Percentiles rank a stretch among this genome's conserved stretches.
These are phyloP conservation scores for Sclerotinia minor DNA, from an alignment of 2,329 filamentous ascomycete genomes.

Conservation along the genomic window DNA sequence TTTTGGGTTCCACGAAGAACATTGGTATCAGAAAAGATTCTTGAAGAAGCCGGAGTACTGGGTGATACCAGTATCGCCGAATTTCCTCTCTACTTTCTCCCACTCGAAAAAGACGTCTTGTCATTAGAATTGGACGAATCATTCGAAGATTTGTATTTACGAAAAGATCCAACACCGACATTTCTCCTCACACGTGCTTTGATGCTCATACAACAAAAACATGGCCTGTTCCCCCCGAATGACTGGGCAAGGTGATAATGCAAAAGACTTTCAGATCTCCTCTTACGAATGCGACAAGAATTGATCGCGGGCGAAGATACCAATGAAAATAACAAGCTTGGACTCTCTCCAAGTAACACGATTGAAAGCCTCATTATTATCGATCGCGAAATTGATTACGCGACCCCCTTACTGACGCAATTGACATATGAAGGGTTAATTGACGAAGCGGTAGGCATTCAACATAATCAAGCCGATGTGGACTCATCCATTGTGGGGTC, in stretches of 20 bases:
- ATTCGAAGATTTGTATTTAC: conserved; percentile 83
- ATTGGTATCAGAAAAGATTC: conserved; percentile 82
- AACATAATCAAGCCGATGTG: conserved; percentile 89
- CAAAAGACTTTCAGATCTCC: conserved; percentile 83
- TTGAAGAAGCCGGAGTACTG: conserved; percentile 90
- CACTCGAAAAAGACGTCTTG: conserved; percentile 85
- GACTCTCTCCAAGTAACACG: conserved; percentile 79
- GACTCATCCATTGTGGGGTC: conserved; percentile 85
- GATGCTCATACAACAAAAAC: conserved; percentile 88
- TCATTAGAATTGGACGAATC: conserved; percentile 87
- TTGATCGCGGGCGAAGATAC: conserved; percentile 76
- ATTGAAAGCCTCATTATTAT: conserved; percentile 93
- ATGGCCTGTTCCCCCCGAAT: conserved; percentile 95
- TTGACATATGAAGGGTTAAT: conserved; percentile 95
- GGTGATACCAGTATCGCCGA: conserved; percentile 90
- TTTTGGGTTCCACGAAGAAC: conserved; percentile 95
- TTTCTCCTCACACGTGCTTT: conserved; percentile 87
- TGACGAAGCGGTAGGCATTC: conserved; percentile 89
- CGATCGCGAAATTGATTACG: conserved; percentile 91
- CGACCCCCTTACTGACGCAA: conserved; percentile 88
- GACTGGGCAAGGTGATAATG: conserved; percentile 93
- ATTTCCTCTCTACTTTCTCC: conserved; percentile 85
- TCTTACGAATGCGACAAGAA: conserved; percentile 90
- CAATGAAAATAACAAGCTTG: conserved; percentile 59
- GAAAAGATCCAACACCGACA: conserved; percentile 87